A percentile compares a stretch with the other conserved stretches of the same genome.
Evolutionary conservation across 805 yeast genomes (phyloP).

Genomic region (Pichia eremophila): DNA sequence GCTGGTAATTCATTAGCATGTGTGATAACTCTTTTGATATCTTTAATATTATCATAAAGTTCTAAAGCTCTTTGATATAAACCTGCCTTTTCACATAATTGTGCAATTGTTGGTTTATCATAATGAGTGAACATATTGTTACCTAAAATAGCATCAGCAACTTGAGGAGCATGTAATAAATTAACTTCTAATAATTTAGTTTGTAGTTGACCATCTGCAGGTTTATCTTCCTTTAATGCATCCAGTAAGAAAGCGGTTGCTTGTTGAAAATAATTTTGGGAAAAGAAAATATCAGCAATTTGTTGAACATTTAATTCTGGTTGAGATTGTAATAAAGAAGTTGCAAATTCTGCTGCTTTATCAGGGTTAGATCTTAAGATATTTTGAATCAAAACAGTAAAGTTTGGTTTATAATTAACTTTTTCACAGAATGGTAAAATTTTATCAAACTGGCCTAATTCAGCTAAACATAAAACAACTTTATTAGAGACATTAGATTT

Average conservation of each 20-base stretch:
- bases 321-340: constrained; percentile 56
- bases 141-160: constrained; percentile 96
- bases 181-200: constrained; percentile 90
- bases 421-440: constrained; percentile 89
- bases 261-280: constrained; percentile 91
- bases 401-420: constrained; percentile 84
- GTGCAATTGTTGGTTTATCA: constrained; percentile 88
- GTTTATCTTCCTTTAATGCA: constrained; percentile 87
- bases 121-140: constrained; percentile 93
- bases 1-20: constrained; percentile 77
- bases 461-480: constrained; percentile 88
- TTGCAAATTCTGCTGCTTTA: constrained; percentile 94
- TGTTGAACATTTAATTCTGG: constrained; percentile 75
- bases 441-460: constrained; percentile 92
- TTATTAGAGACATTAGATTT: constrained; percentile 76
- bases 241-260: constrained; percentile 96
- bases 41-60: constrained; percentile 88
- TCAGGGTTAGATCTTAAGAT: constrained; percentile 92
- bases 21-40: constrained; percentile 88
- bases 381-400: constrained; percentile 79
- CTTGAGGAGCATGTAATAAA: constrained; percentile 95
- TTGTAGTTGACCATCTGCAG: constrained; percentile 93
- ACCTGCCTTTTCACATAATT: constrained; percentile 93
- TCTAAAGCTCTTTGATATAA: constrained; percentile 92
- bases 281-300: constrained; percentile 86